Percentiles rank a stretch among this genome's conserved stretches.
phyloP scores from a whole-genome alignment of 257 asterid species.

The Gentiana macrophylla region DNA sequence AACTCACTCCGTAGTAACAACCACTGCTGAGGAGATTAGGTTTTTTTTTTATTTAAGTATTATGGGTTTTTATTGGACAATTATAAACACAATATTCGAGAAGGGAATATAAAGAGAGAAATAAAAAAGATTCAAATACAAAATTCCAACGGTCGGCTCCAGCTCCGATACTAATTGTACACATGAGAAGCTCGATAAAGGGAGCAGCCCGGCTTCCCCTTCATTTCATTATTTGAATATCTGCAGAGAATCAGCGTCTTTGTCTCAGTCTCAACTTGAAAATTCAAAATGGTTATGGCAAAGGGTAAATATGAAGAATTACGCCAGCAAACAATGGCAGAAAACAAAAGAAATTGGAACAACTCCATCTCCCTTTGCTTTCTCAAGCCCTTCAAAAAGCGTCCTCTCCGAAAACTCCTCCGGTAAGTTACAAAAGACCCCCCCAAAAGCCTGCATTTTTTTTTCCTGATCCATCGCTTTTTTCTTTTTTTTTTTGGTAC shows the following conservation, averaged over 20 bases:
- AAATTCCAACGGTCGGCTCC: conserved; percentile 53
- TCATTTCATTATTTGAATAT: neutral
- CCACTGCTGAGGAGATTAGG: too few relatives aligned
- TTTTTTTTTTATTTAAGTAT: too few relatives aligned
- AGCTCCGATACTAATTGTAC: conserved; percentile 15
- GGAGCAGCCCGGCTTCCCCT: neutral
- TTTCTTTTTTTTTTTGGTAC: neutral
- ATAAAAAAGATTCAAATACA: too few relatives aligned
- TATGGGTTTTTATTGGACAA: too few relatives aligned
- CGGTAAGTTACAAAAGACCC: conserved; percentile 21
- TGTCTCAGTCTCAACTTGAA: neutral
- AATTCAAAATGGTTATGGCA: conserved; percentile 41
- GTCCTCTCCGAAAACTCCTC: conserved; percentile 65
- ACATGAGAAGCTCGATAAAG: neutral
- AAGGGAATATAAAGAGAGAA: too few relatives aligned
- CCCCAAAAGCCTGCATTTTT: neutral
- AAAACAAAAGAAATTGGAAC: conserved; percentile 78
- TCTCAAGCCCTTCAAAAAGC: conserved; percentile 51
- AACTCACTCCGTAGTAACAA: too few relatives aligned
- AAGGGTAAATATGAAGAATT: conserved; percentile 48
- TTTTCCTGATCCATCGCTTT: conserved; percentile 4
- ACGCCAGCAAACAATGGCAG: conserved; percentile 65
- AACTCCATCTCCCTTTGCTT: conserved; percentile 76
- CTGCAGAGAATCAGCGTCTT: neutral
- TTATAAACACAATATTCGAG: too few relatives aligned